Evolutionary conservation across 257 asterid genomes (phyloP).

Genomic region (Datura wrightii): DNA sequence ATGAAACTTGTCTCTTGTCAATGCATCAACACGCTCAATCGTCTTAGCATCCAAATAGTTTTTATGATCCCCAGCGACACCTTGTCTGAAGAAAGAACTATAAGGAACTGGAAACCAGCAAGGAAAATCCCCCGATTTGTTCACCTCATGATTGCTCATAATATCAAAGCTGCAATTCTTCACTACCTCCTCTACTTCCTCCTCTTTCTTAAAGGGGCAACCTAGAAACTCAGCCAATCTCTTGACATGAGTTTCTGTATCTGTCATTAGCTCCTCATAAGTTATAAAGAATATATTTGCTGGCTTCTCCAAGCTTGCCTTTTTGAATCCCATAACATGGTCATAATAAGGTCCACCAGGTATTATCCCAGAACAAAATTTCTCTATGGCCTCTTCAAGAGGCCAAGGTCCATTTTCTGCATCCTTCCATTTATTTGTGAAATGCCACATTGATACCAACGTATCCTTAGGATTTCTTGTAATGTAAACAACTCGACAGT

Average conservation of each 20-base stretch:
- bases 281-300: constrained; percentile 8
- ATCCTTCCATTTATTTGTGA: background rate
- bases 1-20: background rate
- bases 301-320: constrained; percentile 23
- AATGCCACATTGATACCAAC: constrained; percentile 20
- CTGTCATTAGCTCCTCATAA: constrained; percentile 27
- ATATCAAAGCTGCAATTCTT: constrained; percentile 33
- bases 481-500: background rate
- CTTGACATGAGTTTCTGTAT: constrained; percentile 10
- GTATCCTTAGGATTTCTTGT: background rate
- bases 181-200: constrained; percentile 27
- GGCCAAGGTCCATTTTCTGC: background rate
- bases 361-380: constrained; percentile 8
- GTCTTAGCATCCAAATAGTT: constrained; percentile 13
- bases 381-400: constrained; percentile 6
- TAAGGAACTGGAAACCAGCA: constrained; percentile 19
- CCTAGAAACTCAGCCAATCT: constrained; percentile 30
- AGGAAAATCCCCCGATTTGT: constrained; percentile 16
- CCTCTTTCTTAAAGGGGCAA: constrained; percentile 6
- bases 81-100: constrained; percentile 18
- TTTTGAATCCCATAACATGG: constrained; percentile 31
- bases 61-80: background rate
- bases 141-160: constrained; percentile 23
- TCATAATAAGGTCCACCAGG: constrained; percentile 34
- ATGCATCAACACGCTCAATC: background rate